These are phyloP conservation scores for Botryobasidium botryosum DNA, from an alignment of 768 basidiomycete species.

Conservation along the genomic window DNA sequence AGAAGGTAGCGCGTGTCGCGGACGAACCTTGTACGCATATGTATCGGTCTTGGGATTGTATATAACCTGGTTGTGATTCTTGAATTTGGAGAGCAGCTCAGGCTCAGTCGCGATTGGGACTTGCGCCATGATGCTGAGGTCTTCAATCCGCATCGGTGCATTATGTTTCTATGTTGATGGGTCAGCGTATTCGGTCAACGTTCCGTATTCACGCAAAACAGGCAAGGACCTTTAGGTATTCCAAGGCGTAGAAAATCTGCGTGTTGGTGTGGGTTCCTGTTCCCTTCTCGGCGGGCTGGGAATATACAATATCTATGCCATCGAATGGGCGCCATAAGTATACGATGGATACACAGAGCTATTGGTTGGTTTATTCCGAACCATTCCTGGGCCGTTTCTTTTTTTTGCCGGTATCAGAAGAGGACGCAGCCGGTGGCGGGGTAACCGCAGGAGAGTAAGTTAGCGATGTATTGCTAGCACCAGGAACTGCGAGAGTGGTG, in stretches of 20 bases:
- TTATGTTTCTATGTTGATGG: slow-evolving; percentile 29
- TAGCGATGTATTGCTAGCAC: too few relatives aligned
- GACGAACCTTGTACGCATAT: slow-evolving; percentile 65
- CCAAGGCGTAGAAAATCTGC: slow-evolving; percentile 71
- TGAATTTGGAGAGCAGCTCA: slow-evolving; percentile 64
- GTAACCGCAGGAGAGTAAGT: too few relatives aligned
- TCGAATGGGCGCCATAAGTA: background rate
- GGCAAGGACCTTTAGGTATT: slow-evolving; percentile 48
- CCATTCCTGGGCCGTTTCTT: slow-evolving; percentile 1
- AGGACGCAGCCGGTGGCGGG: too few relatives aligned
- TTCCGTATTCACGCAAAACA: background rate
- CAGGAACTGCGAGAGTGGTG: too few relatives aligned
- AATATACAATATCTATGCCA: slow-evolving; percentile 51
- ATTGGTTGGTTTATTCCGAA: background rate
- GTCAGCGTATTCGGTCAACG: background rate
- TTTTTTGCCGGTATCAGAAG: background rate
- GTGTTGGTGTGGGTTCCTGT: slow-evolving; percentile 71
- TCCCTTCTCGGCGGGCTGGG: slow-evolving; percentile 76
- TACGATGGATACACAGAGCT: background rate
- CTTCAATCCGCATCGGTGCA: slow-evolving; percentile 74
- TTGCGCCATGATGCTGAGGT: slow-evolving; percentile 65
- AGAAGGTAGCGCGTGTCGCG: too few relatives aligned
- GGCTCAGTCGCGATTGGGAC: slow-evolving; percentile 59
- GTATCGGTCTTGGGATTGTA: slow-evolving; percentile 73
- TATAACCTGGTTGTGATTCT: slow-evolving; percentile 57